Conservation (phyloP, 2,329 filamentous ascomycete species). For the Neonectria ditissima region DNA sequence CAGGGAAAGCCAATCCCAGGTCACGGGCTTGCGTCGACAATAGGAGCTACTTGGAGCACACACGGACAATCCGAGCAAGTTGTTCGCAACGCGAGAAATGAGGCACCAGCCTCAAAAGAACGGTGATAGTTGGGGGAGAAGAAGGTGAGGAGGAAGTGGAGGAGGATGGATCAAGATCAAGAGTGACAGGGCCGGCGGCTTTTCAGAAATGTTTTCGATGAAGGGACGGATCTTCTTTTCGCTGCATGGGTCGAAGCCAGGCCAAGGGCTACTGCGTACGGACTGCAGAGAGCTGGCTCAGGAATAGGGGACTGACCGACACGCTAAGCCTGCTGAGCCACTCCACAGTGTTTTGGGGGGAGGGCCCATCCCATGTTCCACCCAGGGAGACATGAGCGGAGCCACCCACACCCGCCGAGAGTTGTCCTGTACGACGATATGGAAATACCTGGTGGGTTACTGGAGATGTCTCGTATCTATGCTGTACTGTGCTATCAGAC, state of each 20-base stretch:
- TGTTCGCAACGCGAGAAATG: conserved; percentile 44
- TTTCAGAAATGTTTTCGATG: conserved; percentile 47
- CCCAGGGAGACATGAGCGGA: conserved; percentile 26
- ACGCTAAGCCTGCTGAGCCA: conserved; percentile 49
- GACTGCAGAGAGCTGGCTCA: conserved; percentile 33
- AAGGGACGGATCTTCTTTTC: conserved; percentile 44
- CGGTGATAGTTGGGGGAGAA: conserved; percentile 45
- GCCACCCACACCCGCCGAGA: conserved; percentile 25
- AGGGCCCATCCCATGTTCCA: conserved; percentile 35
- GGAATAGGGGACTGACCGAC: conserved; percentile 47
- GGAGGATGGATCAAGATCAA: conserved; percentile 33
- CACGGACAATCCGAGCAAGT: conserved; percentile 17
- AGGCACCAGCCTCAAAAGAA: conserved; percentile 50
- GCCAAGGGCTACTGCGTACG: conserved; percentile 7
- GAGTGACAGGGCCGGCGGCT: conserved; percentile 35
- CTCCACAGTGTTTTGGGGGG: conserved; percentile 44
- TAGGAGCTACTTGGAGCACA: conserved; percentile 30
- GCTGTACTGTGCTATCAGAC: background rate
- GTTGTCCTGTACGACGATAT: background rate
- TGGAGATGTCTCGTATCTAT: background rate
- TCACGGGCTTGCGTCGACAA: conserved; percentile 43
- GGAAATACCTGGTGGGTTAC: background rate
- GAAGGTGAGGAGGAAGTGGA: conserved; percentile 42
- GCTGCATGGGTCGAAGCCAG: conserved; percentile 40
- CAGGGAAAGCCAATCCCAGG: conserved; percentile 37